Percentiles rank a stretch among this genome's conserved stretches.
phyloP scores from a whole-genome alignment of 305 asterid genomes.

The Ajuga reptans region DNA sequence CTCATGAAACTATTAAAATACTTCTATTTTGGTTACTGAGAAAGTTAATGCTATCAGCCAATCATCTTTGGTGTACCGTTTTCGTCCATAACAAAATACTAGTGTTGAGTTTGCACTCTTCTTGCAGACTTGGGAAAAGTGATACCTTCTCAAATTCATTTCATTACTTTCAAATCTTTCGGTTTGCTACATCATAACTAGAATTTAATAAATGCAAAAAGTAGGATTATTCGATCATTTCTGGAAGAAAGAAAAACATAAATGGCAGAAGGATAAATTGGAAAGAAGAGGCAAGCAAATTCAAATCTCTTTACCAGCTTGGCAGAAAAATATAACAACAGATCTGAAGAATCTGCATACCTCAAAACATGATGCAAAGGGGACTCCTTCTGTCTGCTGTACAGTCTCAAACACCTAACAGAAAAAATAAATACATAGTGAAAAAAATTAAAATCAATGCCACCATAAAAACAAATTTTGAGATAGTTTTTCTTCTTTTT shows the following conservation, averaged over 20 bases:
- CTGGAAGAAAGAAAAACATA: not conserved
- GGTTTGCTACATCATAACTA: not conserved
- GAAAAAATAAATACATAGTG: conserved; percentile 6
- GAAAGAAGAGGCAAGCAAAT: conserved; percentile 1
- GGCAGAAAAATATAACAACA: not conserved
- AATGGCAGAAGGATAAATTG: not conserved
- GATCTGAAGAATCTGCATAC: conserved; percentile 31
- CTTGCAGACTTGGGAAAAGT: not conserved
- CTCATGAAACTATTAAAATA: not conserved
- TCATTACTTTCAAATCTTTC: not conserved
- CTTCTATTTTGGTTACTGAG: not conserved
- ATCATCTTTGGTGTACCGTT: not conserved
- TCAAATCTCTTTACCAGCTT: not conserved
- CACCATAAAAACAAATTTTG: not conserved
- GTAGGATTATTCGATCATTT: not conserved
- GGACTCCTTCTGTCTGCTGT: conserved; percentile 92
- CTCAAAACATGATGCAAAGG: conserved; percentile 91
- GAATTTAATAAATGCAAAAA: not conserved
- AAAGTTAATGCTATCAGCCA: not conserved
- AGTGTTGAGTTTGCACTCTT: not conserved
- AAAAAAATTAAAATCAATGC: conserved; percentile 6
- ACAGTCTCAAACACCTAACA: conserved; percentile 74
- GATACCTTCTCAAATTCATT: not conserved
- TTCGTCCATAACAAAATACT: not conserved
- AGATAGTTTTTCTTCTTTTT: too few species aligned